Evolutionary conservation across 139 green algal genomes (phyloP).

Genomic region (Prasinococcaceae sp.): DNA sequence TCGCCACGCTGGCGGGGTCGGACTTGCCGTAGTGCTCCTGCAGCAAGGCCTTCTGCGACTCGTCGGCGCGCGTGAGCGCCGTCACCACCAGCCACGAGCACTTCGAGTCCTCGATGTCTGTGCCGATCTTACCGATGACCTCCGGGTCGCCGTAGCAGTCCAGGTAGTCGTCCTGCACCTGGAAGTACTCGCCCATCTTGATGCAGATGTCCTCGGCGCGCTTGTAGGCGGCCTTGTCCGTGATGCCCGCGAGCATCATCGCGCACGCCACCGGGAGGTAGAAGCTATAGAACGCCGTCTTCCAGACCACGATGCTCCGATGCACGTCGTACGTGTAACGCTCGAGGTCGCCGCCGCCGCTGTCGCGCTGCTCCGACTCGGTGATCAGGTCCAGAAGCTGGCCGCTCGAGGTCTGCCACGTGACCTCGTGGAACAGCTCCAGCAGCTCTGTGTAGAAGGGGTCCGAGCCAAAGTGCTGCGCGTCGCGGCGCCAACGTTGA

Average conservation of each 20-base stretch:
- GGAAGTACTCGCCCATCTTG: constrained; percentile 88
- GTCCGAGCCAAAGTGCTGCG: constrained; percentile 19
- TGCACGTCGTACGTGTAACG: constrained; percentile 57
- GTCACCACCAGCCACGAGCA: constrained; percentile 95
- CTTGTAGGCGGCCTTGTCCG: constrained; percentile 24
- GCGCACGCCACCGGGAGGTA: constrained; percentile 85
- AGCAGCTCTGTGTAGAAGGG: constrained; percentile 56
- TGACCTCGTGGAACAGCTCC: constrained; percentile 92
- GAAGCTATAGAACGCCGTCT: constrained; percentile 92
- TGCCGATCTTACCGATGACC: constrained; percentile 95
- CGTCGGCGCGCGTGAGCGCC: constrained; percentile 55
- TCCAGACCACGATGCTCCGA: constrained; percentile 87
- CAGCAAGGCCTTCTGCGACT: constrained; percentile 65
- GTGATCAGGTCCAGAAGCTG: constrained; percentile 95
- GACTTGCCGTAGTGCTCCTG: constrained; percentile 80
- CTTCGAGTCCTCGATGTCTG: constrained; percentile 98
- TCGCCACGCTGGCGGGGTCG: constrained; percentile 45
- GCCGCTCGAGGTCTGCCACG: constrained; percentile 80
- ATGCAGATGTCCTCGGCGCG: constrained; percentile 64
- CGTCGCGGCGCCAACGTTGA: no score
- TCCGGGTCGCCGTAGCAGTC: constrained; percentile 87
- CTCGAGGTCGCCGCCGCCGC: constrained; percentile 61
- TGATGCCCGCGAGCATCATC: constrained; percentile 67
- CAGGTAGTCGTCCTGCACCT: constrained; percentile 94
- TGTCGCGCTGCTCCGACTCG: constrained; percentile 54